A percentile compares a stretch with the other conserved stretches of the same genome.
phyloP scores from a whole-genome alignment of 441 rosid genomes.

The Adansonia grandidieri region DNA sequence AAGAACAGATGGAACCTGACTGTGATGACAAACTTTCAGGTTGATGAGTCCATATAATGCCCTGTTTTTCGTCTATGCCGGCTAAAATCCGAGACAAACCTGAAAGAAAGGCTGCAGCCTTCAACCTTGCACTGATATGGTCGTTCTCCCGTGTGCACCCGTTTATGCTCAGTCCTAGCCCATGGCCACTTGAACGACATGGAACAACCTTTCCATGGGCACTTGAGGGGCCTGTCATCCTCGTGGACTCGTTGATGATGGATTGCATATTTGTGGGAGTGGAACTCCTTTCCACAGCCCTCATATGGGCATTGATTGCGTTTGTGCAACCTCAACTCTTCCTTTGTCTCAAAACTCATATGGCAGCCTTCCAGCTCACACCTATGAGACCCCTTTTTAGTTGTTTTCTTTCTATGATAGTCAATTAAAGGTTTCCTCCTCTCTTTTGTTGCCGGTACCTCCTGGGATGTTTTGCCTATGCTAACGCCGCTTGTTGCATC shows the following conservation, averaged over 20 bases:
- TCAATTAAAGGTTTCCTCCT: slow-evolving; percentile 41
- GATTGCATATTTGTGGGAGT: slow-evolving; percentile 78
- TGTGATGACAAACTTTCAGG: slow-evolving; percentile 24
- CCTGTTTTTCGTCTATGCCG: slow-evolving; percentile 91
- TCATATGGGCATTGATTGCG: slow-evolving; percentile 76
- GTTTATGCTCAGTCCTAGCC: slow-evolving; percentile 99
- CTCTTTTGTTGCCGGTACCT: slow-evolving; percentile 43
- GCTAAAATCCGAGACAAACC: slow-evolving; percentile 94
- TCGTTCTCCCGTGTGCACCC: slow-evolving; percentile 95
- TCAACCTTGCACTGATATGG: slow-evolving; percentile 86
- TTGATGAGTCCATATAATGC: slow-evolving; percentile 57
- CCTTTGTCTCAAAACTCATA: slow-evolving; percentile 80
- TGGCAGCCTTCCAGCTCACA: slow-evolving; percentile 86
- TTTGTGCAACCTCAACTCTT: slow-evolving; percentile 68
- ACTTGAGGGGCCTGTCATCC: slow-evolving; percentile 84
- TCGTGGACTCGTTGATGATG: slow-evolving; percentile 92
- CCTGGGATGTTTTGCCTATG: slow-evolving; percentile 34
- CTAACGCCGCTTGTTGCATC: slow-evolving; percentile 34
- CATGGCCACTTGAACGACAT: slow-evolving; percentile 98
- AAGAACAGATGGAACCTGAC: background rate
- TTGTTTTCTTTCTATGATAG: slow-evolving; percentile 40
- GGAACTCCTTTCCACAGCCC: slow-evolving; percentile 84
- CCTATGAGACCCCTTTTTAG: slow-evolving; percentile 42
- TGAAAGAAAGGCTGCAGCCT: slow-evolving; percentile 81
- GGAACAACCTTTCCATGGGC: slow-evolving; percentile 88